These are phyloP conservation scores for Ustilago loliicola DNA, from an alignment of 1,284 basidiomycete genomes.

Conservation along the genomic window DNA sequence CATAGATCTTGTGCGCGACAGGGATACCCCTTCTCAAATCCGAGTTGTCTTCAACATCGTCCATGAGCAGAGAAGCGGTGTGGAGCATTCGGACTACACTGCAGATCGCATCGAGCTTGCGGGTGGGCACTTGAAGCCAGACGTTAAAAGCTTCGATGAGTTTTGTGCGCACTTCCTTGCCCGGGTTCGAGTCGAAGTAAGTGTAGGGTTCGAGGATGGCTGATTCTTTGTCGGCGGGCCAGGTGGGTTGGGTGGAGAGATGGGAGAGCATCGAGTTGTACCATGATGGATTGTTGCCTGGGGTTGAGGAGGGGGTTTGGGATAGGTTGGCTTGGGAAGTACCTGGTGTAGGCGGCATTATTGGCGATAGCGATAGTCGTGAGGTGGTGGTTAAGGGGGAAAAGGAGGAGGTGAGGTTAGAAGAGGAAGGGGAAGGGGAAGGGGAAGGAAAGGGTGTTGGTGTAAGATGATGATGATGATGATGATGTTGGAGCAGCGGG, in stretches of 20 bases:
- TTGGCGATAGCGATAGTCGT: neutral
- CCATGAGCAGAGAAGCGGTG: slow-evolving; percentile 91
- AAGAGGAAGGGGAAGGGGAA: no score
- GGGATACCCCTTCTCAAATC: slow-evolving; percentile 86
- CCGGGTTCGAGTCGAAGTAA: slow-evolving; percentile 86
- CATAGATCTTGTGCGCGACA: slow-evolving; percentile 95
- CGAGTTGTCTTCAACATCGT: slow-evolving; percentile 97
- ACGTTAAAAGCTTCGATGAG: slow-evolving; percentile 94
- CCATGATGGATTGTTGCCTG: slow-evolving; percentile 51
- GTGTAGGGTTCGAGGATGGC: slow-evolving; percentile 83
- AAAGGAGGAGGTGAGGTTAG: neutral
- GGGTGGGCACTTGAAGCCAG: slow-evolving; percentile 86
- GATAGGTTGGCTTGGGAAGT: slow-evolving; percentile 51
- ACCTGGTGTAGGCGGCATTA: slow-evolving; percentile 19
- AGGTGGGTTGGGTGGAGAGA: slow-evolving; percentile 64
- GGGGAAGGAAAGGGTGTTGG: neutral
- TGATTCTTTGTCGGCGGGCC: slow-evolving; percentile 71
- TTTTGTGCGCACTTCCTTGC: slow-evolving; percentile 90
- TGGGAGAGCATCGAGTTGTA: slow-evolving; percentile 67
- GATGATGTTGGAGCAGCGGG: no score
- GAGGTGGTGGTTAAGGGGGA: slow-evolving; percentile 10
- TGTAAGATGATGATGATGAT: no score
- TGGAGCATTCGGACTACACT: slow-evolving; percentile 93
- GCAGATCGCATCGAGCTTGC: slow-evolving; percentile 81
- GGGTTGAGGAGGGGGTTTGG: slow-evolving; percentile 38